Evolutionary conservation across 371 early-diverging fungal species (phyloP).

Genomic region (Apophysomyces ossiformis): DNA sequence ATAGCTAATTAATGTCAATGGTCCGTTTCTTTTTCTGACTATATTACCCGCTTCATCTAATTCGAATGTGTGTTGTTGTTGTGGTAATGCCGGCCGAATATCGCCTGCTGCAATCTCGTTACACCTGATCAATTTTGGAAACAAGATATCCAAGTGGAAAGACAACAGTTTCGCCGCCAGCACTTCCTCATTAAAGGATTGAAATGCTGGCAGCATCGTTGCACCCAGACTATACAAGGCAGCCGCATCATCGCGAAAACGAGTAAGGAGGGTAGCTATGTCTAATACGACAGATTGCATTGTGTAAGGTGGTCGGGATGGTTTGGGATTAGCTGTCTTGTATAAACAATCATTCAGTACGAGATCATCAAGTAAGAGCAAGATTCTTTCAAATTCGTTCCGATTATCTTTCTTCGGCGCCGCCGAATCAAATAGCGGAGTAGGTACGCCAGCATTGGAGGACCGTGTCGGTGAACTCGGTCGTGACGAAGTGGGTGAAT

Average conservation of each 20-base stretch:
- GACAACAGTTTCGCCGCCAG: conserved; percentile 40
- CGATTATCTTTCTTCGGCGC: conserved; percentile 19
- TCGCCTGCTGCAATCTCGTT: conserved; percentile 19
- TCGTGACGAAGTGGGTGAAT: conserved; percentile 37
- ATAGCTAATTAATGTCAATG: not conserved
- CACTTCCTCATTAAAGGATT: conserved; percentile 37
- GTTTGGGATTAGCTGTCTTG: conserved; percentile 52
- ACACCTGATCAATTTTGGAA: conserved; percentile 42
- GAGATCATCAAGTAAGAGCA: conserved; percentile 52
- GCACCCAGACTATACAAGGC: conserved; percentile 40
- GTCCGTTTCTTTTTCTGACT: not conserved
- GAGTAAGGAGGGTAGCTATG: conserved; percentile 44
- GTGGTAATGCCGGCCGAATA: not conserved
- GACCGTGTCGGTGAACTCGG: conserved; percentile 43
- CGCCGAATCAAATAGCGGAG: not conserved
- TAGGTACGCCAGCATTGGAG: not conserved
- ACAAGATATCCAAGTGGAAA: conserved; percentile 41
- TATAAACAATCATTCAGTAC: conserved; percentile 63
- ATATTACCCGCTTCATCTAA: not conserved
- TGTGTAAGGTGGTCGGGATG: conserved; percentile 59
- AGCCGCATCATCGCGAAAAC: conserved; percentile 34
- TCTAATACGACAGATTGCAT: conserved; percentile 60
- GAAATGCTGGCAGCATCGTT: conserved; percentile 49
- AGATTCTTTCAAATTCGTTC: conserved; percentile 41
- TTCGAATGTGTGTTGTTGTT: conserved; percentile 2